Base-by-base conservation (phyloP, 139 green algal species). In the Pycnococcus provasolii region DNA sequence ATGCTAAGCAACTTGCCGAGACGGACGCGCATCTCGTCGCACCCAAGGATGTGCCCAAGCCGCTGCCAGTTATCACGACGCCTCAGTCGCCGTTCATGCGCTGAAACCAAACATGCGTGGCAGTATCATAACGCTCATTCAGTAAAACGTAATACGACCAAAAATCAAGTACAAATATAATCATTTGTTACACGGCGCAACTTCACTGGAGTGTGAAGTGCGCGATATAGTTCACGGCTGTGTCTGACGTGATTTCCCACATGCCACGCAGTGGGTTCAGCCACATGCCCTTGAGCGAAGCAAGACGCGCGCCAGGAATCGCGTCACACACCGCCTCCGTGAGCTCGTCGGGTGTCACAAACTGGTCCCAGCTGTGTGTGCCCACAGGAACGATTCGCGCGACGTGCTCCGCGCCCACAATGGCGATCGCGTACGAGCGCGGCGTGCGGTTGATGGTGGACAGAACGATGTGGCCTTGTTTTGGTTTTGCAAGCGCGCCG, bases 401-500 rank as follows among this genome's bases (percentile, higher is more conserved):
- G 6, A 96, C 37, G 53, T 85, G 79, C 83, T 96, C 90, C 0
- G 90, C 90, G 2, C 53, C 86, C 53, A 90, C 71, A 8, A 96
- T 85, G 1, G 88, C 90, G n/a, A 91, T 40, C 1, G 79, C 78
- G 64, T 86, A 94, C 0, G 90, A 85, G 39, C 70, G 72, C 0
- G 77, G 72, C 1, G 90, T 96, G 54, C 89, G 77, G 77, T 91
- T 95, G 45, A 96, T 77, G 0, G 90, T 96, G 39, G 88, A 91
- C 3, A 96, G 57, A 1, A 90, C 71, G 13, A 89, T 69, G 44
- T 55, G 69, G 13, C 83, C 84, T 26, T 26, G 26, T 37, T 37
- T 59, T 2, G 63, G 53, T 11, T 44, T 53, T 44, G 60, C 47
- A 39, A 79, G 70, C n/a, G 53, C 63, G 13, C 68, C 66, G 8